Evolutionary conservation across 768 basidiomycete species (phyloP), one percentile per base, ranked within the genome.

Genomic region (Jaapia argillacea): DNA sequence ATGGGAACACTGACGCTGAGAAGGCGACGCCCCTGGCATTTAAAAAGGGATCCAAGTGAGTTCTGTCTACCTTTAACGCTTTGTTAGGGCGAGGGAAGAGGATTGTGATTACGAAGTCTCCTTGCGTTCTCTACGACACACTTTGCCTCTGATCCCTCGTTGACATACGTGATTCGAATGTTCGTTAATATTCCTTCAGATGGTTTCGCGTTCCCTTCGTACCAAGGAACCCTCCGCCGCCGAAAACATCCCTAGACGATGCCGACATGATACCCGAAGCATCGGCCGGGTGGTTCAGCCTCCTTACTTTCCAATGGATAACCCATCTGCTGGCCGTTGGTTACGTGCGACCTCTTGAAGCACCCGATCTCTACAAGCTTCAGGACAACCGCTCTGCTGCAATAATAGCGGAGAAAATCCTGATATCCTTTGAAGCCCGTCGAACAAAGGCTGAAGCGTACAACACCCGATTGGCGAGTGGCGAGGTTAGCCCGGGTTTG

Each of bases 281-380:
- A 2, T 70, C 68, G 1, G 86, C 87, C 0, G 67, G 69, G 28
- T 71, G 75, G 57, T 70, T 77, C 48, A 72, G 66, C 50, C 54
- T 73, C 4, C 49, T 89, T 3, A 80, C 77, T 24, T 93, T 90
- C 50, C 59, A 61, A 36, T 92, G 90, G 89, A 70, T 92, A 16
- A 79, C 77, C 2, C 73, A 77, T 2, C 60, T 92, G 20, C 70
- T 93, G 48, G 58, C 65, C 6, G 65, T 90, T 7, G 90, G 90
- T 5, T 90, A 89, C 54, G 71, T 77, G 5, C 74, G 90, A 5
- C 85, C 90, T 1, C 70, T 94, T 2, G 83, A 90, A 54, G 78
- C 80, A 0, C 62, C 81, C 0, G 90, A 93, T 60, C 67, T 93
- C 3, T 92, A 81, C 69, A 84, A 77, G 59, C 75, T 92, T 21